These are phyloP conservation scores for Endoconidiophora laricicola DNA, from an alignment of 2,329 filamentous ascomycete genomes.

Conservation along the genomic window DNA sequence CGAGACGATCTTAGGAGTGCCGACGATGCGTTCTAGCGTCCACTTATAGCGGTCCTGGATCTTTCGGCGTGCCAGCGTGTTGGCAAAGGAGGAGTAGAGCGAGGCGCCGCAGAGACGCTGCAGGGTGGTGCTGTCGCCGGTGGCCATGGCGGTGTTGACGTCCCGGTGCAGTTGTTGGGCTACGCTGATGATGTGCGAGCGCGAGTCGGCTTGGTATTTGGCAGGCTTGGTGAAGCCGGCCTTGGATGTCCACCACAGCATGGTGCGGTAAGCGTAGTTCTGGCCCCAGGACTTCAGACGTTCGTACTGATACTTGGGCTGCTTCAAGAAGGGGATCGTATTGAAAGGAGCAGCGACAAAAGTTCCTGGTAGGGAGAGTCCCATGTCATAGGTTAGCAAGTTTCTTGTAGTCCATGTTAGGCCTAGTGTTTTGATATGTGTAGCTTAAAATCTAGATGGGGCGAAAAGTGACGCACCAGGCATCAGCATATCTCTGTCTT, in stretches of 20 bases:
- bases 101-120: conserved; percentile 35
- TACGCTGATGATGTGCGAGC: conserved; percentile 28
- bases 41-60: conserved; percentile 30
- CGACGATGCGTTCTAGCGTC: conserved; percentile 29
- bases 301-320: conserved; percentile 24
- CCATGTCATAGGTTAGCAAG: too few species aligned
- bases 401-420: too few species aligned
- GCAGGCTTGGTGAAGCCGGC: conserved; percentile 25
- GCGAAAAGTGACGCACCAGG: conserved; percentile 1
- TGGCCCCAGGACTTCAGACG: conserved; percentile 22
- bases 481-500: conserved; percentile 10
- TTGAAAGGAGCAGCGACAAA: conserved; percentile 26
- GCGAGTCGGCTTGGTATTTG: conserved; percentile 26
- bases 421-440: too few species aligned
- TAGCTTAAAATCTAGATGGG: too few species aligned
- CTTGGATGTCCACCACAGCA: conserved; percentile 30
- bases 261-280: conserved; percentile 22
- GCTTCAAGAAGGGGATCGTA: conserved; percentile 18
- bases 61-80: conserved; percentile 36
- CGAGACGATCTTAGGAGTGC: conserved; percentile 35
- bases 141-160: conserved; percentile 45
- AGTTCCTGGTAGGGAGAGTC: conserved; percentile 23
- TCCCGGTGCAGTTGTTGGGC: conserved; percentile 43
- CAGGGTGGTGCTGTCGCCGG: conserved; percentile 35
- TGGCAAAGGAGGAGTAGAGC: conserved; percentile 33